Evolutionary conservation across 2,329 filamentous ascomycete species (phyloP), one percentile per base, ranked within the genome.

Genomic region (Fusarium circinatum): DNA sequence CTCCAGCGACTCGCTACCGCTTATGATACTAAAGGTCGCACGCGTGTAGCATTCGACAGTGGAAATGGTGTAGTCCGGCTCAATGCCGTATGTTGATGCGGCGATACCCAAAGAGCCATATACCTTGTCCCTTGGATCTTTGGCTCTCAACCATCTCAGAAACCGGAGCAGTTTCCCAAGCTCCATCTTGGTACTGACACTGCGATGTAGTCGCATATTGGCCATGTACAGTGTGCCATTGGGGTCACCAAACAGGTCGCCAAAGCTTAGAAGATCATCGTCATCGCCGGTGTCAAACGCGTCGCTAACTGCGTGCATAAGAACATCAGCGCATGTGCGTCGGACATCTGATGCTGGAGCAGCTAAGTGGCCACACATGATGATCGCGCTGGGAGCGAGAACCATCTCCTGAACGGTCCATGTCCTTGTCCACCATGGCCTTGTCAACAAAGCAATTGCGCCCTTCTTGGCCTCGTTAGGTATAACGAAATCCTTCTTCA

Each of bases 181-280:
- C 14, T 49, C 47, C 28, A n/a, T 49, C 1, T n/a, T 30, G 7
- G 14, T 3, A 30, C 28, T n/a, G 20, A 30, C 4, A n/a, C 20
- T 49, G 7, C 28, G 22, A 18, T 17, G 28, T 0, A 22, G 3
- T 9, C 47, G 20, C 47, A 30, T 30, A 7, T 4, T 48, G 7
- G 45, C 45, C 26, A 30, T 48, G 10, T 30, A 48, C 1, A 48
- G 5, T 48, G 18, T 48, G 5, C 45, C 45, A 12, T 49, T 17
- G 0, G 20, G 28, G 7, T 49, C 28, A 0, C 17, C 28, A 17
- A 49, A 30, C 0, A 49, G 2, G 28, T 49, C 47, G 4, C 47
- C 28, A 4, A 49, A 30, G 7, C 8, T 30, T 4, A 49, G 28
- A 17, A 49, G 28, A 4, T 17, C 28, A 3, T 30, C 14, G 1